Percentiles rank a stretch among this genome's conserved stretches.
These are phyloP conservation scores for Cryphonectria carpinicola DNA, from an alignment of 2,329 filamentous ascomycete species.

Conservation along the genomic window DNA sequence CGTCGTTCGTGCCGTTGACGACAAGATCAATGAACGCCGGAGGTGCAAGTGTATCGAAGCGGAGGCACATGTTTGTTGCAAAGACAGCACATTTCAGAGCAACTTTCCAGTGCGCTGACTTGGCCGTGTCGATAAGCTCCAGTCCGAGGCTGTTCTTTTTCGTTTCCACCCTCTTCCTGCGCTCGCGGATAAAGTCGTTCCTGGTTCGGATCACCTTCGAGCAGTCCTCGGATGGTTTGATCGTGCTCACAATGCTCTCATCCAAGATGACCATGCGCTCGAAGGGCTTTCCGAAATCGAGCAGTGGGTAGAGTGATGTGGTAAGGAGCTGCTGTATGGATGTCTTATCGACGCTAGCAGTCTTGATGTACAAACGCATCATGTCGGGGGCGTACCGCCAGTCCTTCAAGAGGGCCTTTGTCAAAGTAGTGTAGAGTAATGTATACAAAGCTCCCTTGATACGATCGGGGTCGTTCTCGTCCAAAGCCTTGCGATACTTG, in stretches of 20 bases:
- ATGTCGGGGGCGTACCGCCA: constrained; percentile 95
- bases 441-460: constrained; percentile 97
- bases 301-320: constrained; percentile 79
- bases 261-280: constrained; percentile 87
- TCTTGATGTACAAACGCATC: constrained; percentile 86
- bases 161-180: constrained; percentile 76
- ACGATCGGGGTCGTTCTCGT: constrained; percentile 79
- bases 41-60: constrained; percentile 88
- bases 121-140: constrained; percentile 78
- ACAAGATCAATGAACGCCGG: constrained; percentile 82
- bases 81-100: constrained; percentile 88
- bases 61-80: constrained; percentile 84
- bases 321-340: constrained; percentile 90
- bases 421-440: constrained; percentile 82
- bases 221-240: constrained; percentile 72
- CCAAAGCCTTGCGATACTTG: constrained; percentile 77
- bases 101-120: constrained; percentile 93
- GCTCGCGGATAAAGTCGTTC: constrained; percentile 73
- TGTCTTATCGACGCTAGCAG: constrained; percentile 87
- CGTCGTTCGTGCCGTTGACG: constrained; percentile 81
- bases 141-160: constrained; percentile 81
- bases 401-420: constrained; percentile 85
- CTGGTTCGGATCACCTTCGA: constrained; percentile 65
- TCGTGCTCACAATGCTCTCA: constrained; percentile 68
- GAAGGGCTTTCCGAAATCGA: constrained; percentile 89